phyloP scores from a whole-genome alignment of 306 rosid genomes.

The Hippophae rhamnoides region DNA sequence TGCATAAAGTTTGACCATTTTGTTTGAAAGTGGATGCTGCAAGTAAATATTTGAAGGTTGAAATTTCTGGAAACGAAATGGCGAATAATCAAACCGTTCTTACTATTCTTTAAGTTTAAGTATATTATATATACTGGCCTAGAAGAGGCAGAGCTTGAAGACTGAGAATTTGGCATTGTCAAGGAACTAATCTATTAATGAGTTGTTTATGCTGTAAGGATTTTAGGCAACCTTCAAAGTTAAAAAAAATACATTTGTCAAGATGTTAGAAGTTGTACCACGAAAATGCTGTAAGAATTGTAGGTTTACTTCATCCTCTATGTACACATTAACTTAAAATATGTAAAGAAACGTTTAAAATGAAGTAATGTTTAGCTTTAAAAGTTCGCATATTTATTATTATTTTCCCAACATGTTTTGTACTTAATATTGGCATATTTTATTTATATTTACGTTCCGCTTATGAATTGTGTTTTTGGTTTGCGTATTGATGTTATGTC shows the following conservation, averaged over 20 bases:
- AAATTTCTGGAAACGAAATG: slow-evolving; percentile 10
- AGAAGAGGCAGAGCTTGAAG: slow-evolving; percentile 34
- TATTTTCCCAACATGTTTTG: no score
- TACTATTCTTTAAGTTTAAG: slow-evolving; percentile 2
- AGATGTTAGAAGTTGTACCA: slow-evolving; percentile 18
- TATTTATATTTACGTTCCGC: no score
- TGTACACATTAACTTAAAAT: background rate
- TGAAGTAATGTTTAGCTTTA: no score
- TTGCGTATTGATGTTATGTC: no score
- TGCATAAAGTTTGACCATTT: slow-evolving; percentile 3
- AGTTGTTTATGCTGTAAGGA: slow-evolving; percentile 17
- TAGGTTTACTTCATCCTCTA: slow-evolving; percentile 42
- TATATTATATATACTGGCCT: background rate
- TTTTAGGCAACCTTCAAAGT: slow-evolving; percentile 6
- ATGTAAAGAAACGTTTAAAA: no score
- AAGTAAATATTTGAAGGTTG: slow-evolving; percentile 26
- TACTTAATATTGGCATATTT: no score
- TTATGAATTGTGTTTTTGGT: no score
- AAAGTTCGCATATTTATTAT: no score
- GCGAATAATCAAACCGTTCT: slow-evolving; percentile 6
- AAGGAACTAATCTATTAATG: slow-evolving; percentile 2
- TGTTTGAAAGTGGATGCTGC: slow-evolving; percentile 20
- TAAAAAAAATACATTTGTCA: slow-evolving; percentile 13
- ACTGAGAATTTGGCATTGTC: slow-evolving; percentile 17
- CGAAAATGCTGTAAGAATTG: slow-evolving; percentile 3